Evolutionary conservation across 208 protist species (phyloP).

Genomic region (Leptomonas pyrrhocoris): DNA sequence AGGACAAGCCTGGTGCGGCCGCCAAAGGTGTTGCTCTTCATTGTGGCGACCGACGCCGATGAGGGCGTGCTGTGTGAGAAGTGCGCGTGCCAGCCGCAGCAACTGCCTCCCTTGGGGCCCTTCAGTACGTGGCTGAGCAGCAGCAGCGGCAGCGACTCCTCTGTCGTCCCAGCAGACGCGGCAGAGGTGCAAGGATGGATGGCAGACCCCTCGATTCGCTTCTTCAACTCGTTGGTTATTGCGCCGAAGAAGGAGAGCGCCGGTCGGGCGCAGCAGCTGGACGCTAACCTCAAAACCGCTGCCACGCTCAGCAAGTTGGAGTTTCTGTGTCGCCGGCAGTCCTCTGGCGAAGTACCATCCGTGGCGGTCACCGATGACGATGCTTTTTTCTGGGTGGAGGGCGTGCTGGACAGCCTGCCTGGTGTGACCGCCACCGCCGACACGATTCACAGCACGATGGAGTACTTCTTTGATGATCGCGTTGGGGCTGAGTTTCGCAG

Average conservation of each 20-base stretch:
- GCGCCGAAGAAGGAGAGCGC: slow-evolving; percentile 17
- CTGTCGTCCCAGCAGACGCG: slow-evolving; percentile 1
- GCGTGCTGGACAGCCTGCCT: slow-evolving; percentile 46
- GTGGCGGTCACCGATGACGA: slow-evolving; percentile 36
- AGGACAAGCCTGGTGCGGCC: slow-evolving; percentile 13
- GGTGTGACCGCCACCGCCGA: slow-evolving; percentile 37
- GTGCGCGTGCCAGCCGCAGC: slow-evolving; percentile 17
- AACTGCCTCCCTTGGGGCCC: slow-evolving; percentile 30
- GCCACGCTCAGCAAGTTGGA: slow-evolving; percentile 28
- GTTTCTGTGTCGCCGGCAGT: slow-evolving; percentile 22
- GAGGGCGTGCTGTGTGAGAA: slow-evolving; percentile 35
- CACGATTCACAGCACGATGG: slow-evolving; percentile 38
- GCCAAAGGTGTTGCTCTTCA: slow-evolving; percentile 47
- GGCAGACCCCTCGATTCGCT: slow-evolving; percentile 17
- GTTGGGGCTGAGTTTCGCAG: slow-evolving; percentile 28
- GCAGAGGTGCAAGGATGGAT: slow-evolving; percentile 37
- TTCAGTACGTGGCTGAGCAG: slow-evolving; percentile 29
- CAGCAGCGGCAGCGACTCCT: background rate
- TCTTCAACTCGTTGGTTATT: slow-evolving; percentile 39
- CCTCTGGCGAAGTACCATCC: slow-evolving; percentile 17
- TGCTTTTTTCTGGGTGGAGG: slow-evolving; percentile 38
- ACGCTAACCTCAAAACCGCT: slow-evolving; percentile 19
- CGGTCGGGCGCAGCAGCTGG: slow-evolving; percentile 5
- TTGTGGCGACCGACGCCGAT: slow-evolving; percentile 41
- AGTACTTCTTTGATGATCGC: slow-evolving; percentile 39